A percentile compares a stretch with the other conserved stretches of the same genome.
Conservation (phyloP, 1,139 yeast genomes). For the Kodamaea ohmeri region DNA sequence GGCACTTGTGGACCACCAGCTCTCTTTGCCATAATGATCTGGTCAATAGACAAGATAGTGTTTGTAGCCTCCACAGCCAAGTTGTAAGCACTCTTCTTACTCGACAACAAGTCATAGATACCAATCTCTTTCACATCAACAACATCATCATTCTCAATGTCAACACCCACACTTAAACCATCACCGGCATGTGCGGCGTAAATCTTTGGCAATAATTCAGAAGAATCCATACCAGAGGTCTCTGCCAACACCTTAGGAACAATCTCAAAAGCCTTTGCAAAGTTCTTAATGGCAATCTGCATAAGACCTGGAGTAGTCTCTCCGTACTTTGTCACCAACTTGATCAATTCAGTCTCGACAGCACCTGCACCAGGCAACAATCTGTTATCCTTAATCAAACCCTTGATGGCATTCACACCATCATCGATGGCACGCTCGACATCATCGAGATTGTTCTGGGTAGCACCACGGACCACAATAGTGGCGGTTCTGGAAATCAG, state of each 20-base stretch:
- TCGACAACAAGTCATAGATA: slow-evolving; percentile 74
- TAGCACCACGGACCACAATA: slow-evolving; percentile 92
- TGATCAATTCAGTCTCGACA: slow-evolving; percentile 85
- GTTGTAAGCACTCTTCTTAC: slow-evolving; percentile 83
- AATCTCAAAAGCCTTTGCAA: slow-evolving; percentile 92
- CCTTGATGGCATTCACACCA: slow-evolving; percentile 90
- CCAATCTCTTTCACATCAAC: slow-evolving; percentile 68
- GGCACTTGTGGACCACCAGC: slow-evolving; percentile 98
- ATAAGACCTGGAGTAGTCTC: slow-evolving; percentile 91
- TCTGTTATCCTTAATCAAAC: slow-evolving; percentile 74
- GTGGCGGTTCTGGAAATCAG: slow-evolving; percentile 81
- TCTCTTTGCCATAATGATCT: slow-evolving; percentile 89
- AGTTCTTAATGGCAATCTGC: slow-evolving; percentile 91
- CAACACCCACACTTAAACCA: slow-evolving; percentile 45
- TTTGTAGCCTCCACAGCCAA: slow-evolving; percentile 95
- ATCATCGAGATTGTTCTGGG: slow-evolving; percentile 92
- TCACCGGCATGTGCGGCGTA: slow-evolving; percentile 80
- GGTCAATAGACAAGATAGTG: slow-evolving; percentile 87
- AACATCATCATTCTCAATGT: slow-evolving; percentile 25
- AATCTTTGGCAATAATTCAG: slow-evolving; percentile 80
- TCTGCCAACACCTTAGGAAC: slow-evolving; percentile 91
- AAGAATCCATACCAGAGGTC: slow-evolving; percentile 89
- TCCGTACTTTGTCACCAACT: slow-evolving; percentile 77
- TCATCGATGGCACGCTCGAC: slow-evolving; percentile 97
- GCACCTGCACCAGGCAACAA: slow-evolving; percentile 97